These are phyloP conservation scores for Populus hybrid DNA, from an alignment of 441 rosid species.

Conservation along the genomic window DNA sequence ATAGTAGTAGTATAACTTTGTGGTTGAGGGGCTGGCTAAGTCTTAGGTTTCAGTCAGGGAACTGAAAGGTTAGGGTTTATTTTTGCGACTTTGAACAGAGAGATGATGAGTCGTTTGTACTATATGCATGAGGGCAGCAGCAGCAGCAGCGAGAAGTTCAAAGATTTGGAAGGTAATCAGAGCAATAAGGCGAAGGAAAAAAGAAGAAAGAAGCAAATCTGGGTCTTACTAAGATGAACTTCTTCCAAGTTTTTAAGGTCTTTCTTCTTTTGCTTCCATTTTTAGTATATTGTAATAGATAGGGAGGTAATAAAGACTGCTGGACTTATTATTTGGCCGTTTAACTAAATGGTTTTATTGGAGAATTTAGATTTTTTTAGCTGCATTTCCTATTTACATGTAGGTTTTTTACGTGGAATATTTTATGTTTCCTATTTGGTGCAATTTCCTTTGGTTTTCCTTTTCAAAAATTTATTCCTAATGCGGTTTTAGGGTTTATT, in stretches of 20 bases:
- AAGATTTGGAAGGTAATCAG: slow-evolving; percentile 16
- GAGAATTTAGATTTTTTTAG: neutral
- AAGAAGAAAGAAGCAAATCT: slow-evolving; percentile 14
- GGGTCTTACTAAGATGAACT: slow-evolving; percentile 20
- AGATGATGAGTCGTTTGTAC: slow-evolving; percentile 14
- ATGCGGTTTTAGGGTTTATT: neutral
- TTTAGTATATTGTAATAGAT: neutral
- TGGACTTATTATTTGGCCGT: neutral
- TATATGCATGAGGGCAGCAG: slow-evolving; percentile 10
- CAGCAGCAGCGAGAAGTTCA: slow-evolving; percentile 2
- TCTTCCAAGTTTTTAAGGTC: neutral
- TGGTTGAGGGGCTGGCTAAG: neutral
- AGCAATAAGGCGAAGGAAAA: slow-evolving; percentile 18
- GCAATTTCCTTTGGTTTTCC: neutral
- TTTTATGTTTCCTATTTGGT: neutral
- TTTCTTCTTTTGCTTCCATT: neutral
- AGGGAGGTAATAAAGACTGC: neutral
- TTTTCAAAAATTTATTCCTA: neutral
- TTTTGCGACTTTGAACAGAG: neutral
- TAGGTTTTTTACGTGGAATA: neutral
- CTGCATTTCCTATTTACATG: neutral
- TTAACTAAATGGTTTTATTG: neutral
- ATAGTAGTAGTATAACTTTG: neutral
- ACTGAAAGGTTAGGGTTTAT: neutral
- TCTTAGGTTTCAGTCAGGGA: neutral